These are phyloP conservation scores for Nasturtium officinale DNA, from an alignment of 345 rosid genomes.

Conservation along the genomic window DNA sequence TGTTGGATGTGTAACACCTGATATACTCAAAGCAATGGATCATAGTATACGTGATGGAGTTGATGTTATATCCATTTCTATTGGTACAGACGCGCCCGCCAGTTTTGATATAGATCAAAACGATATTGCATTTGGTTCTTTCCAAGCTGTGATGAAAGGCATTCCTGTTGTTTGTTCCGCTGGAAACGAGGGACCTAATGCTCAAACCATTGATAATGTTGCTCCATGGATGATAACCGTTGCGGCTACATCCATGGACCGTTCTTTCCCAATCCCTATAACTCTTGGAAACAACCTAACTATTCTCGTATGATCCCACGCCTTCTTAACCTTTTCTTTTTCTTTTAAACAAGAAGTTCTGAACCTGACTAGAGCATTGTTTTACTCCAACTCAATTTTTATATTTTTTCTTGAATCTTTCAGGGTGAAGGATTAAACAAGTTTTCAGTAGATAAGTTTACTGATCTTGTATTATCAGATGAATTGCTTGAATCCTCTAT, in stretches of 20 bases:
- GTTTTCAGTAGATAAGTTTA: conserved; percentile 39
- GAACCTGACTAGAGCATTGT: background rate
- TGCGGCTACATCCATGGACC: conserved; percentile 53
- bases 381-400: too few relatives aligned
- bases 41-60: conserved; percentile 60
- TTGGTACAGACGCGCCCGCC: conserved; percentile 45
- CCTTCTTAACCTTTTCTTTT: background rate
- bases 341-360: background rate
- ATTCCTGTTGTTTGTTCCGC: conserved; percentile 48
- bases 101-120: conserved; percentile 45
- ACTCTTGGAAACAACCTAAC: conserved; percentile 48
- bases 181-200: conserved; percentile 46
- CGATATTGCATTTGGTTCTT: conserved; percentile 48
- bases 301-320: conserved; percentile 33
- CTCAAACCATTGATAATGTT: conserved; percentile 48
- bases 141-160: conserved; percentile 55
- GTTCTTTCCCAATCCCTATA: conserved; percentile 47
- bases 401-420: background rate
- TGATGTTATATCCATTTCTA: conserved; percentile 55
- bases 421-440: conserved; percentile 42
- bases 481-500: conserved; percentile 15
- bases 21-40: conserved; percentile 54
- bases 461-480: conserved; percentile 30
- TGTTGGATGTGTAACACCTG: conserved; percentile 37
- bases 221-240: conserved; percentile 64